Conservation (phyloP, 495 filamentous ascomycete genomes). For the Penicillium soppii region DNA sequence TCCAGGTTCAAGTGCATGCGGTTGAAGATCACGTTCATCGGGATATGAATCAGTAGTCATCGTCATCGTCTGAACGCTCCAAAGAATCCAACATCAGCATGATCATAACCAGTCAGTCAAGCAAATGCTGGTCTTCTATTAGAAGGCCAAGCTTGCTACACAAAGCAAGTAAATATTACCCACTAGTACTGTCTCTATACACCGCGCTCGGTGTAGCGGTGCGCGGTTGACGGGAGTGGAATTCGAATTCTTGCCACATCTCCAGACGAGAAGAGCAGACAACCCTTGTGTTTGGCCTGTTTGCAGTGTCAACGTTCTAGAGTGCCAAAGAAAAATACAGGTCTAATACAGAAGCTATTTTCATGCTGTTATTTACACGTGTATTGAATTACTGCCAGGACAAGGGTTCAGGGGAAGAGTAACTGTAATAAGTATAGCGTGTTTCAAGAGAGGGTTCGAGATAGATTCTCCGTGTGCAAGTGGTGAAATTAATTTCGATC, state of each 20-base stretch:
- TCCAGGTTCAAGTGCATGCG: not conserved
- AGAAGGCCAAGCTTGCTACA: conserved; percentile 10
- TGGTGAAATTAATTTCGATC: conserved; percentile 20
- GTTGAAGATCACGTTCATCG: not conserved
- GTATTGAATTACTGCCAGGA: conserved; percentile 13
- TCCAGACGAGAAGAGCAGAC: conserved; percentile 4
- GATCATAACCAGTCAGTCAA: conserved; percentile 8
- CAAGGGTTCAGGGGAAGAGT: conserved; percentile 4
- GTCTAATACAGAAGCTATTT: conserved; percentile 15
- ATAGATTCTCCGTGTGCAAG: conserved; percentile 19
- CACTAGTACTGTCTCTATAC: conserved; percentile 15
- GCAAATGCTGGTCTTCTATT: conserved; percentile 1
- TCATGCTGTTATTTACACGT: conserved; percentile 8
- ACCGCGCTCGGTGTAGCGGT: not conserved
- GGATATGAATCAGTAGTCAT: conserved; percentile 1
- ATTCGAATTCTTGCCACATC: conserved; percentile 7
- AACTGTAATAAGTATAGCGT: conserved; percentile 17
- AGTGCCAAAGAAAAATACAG: not conserved
- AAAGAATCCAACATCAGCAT: conserved; percentile 5
- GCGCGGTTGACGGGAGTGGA: not conserved
- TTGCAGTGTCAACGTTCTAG: conserved; percentile 10
- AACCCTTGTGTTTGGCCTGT: conserved; percentile 4
- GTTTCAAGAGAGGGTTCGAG: conserved; percentile 15
- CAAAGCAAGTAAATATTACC: conserved; percentile 4
- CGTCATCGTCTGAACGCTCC: not conserved